A percentile compares a stretch with the other conserved stretches of the same genome.
Evolutionary conservation across 1,139 yeast species (phyloP).

Genomic region (Barnettozyma hawaiiensis): DNA sequence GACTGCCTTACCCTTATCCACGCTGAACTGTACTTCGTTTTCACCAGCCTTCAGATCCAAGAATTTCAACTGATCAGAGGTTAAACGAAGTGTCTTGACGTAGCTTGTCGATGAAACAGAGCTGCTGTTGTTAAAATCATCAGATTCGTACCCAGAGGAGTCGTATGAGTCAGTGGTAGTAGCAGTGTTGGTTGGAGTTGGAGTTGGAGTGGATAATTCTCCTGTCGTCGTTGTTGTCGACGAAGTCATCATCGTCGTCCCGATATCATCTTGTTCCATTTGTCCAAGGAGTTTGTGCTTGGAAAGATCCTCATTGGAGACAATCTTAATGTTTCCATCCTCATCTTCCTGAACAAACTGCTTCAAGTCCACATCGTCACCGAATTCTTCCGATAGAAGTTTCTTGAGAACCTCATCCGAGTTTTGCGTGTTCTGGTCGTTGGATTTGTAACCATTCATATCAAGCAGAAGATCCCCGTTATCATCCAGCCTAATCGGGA

Average conservation of each 20-base stretch:
- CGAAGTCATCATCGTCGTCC: too few species aligned
- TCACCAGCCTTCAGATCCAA: constrained; percentile 74
- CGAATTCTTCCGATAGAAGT: constrained; percentile 65
- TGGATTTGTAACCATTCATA: constrained; percentile 95
- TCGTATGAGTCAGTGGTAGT: constrained; percentile 12
- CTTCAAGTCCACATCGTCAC: constrained; percentile 44
- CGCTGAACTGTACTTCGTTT: constrained; percentile 72
- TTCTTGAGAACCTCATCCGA: constrained; percentile 69
- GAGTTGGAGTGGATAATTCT: constrained; percentile 17
- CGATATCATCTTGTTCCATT: not conserved
- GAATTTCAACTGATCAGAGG: constrained; percentile 80
- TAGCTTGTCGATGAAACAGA: constrained; percentile 32
- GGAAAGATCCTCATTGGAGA: constrained; percentile 33
- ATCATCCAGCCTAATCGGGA: constrained; percentile 82
- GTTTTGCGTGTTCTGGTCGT: constrained; percentile 62
- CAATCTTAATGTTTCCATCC: constrained; percentile 69
- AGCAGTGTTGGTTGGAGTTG: constrained; percentile 24
- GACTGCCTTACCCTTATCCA: constrained; percentile 76
- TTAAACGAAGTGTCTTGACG: constrained; percentile 84
- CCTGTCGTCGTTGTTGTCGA: too few species aligned
- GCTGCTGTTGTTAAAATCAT: constrained; percentile 12
- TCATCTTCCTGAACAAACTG: constrained; percentile 54
- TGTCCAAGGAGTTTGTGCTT: not conserved
- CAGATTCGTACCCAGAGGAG: constrained; percentile 16
- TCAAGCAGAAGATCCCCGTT: constrained; percentile 90